A percentile compares a stretch with the other conserved stretches of the same genome.
These are phyloP conservation scores for Penicillium cosmopolitanum DNA, from an alignment of 495 filamentous ascomycete species.

Conservation along the genomic window DNA sequence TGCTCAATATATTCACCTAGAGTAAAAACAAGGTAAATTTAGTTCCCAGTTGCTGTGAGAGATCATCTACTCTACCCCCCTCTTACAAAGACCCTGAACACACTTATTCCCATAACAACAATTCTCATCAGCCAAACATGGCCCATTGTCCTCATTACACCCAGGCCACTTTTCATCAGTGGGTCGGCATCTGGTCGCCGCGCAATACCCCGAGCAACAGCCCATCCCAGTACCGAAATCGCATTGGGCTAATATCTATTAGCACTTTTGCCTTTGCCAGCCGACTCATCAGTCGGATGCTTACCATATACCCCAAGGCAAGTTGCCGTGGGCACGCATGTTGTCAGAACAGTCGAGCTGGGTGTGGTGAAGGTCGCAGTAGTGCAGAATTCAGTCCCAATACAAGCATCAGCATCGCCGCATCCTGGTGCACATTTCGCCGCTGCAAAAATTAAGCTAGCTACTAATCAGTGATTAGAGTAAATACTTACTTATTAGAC, in stretches of 20 bases:
- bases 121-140: conserved; percentile 29
- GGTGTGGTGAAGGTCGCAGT: conserved; percentile 35
- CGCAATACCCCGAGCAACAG: conserved; percentile 37
- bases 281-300: not conserved
- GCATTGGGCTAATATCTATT: conserved; percentile 5
- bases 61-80: not conserved
- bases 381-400: conserved; percentile 35
- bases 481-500: not conserved
- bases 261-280: not conserved
- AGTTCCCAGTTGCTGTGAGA: not conserved
- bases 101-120: conserved; percentile 37
- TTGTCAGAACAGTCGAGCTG: conserved; percentile 33
- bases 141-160: conserved; percentile 32
- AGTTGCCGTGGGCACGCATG: conserved; percentile 38
- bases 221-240: conserved; percentile 19
- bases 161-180: conserved; percentile 34
- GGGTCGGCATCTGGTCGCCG: conserved; percentile 32
- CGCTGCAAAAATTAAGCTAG: not conserved
- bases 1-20: no score
- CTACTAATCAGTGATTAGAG: not conserved
- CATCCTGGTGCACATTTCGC: conserved; percentile 24
- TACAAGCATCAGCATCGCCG: conserved; percentile 32
- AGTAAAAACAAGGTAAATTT: no score
- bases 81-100: conserved; percentile 19
- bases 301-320: conserved; percentile 39